These are phyloP conservation scores for Juglanconis oblonga DNA, from an alignment of 2,329 filamentous ascomycete genomes.

Conservation along the genomic window DNA sequence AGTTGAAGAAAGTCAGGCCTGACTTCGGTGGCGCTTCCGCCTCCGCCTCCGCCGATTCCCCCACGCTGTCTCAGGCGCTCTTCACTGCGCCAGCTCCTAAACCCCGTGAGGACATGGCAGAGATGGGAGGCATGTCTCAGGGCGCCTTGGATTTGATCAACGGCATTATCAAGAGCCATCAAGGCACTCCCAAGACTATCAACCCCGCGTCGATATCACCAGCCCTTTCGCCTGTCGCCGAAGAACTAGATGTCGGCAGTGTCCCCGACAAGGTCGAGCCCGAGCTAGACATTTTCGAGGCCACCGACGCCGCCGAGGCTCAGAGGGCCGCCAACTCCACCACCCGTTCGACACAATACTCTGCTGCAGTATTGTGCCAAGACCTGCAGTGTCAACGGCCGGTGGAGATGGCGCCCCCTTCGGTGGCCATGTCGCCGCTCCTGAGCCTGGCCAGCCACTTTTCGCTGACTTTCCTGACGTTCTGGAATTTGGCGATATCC, in stretches of 20 bases:
- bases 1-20: slow-evolving; percentile 48
- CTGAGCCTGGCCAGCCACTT: slow-evolving; percentile 63
- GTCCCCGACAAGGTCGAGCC: slow-evolving; percentile 26
- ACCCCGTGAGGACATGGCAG: background rate
- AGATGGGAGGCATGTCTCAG: slow-evolving; percentile 4
- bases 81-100: slow-evolving; percentile 19
- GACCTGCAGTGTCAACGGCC: slow-evolving; percentile 99
- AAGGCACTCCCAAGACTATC: slow-evolving; percentile 40
- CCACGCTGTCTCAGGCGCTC: slow-evolving; percentile 58
- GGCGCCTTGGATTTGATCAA: slow-evolving; percentile 33
- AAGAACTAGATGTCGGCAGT: slow-evolving; percentile 32
- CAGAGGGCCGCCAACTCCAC: slow-evolving; percentile 40
- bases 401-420: slow-evolving; percentile 55
- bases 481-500: slow-evolving; percentile 27
- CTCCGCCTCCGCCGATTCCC: slow-evolving; percentile 39
- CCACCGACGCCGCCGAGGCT: slow-evolving; percentile 23
- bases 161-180: slow-evolving; percentile 38
- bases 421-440: slow-evolving; percentile 42
- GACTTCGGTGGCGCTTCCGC: slow-evolving; percentile 40
- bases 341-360: slow-evolving; percentile 99
- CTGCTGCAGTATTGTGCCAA: slow-evolving; percentile 97
- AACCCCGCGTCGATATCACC: slow-evolving; percentile 62
- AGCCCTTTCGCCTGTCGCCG: slow-evolving; percentile 49
- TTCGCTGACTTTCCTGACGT: slow-evolving; percentile 51
- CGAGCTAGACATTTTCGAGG: slow-evolving; percentile 13